These are phyloP conservation scores for Tolypocladium amazonense DNA, from an alignment of 2,329 filamentous ascomycete species.

Conservation along the genomic window DNA sequence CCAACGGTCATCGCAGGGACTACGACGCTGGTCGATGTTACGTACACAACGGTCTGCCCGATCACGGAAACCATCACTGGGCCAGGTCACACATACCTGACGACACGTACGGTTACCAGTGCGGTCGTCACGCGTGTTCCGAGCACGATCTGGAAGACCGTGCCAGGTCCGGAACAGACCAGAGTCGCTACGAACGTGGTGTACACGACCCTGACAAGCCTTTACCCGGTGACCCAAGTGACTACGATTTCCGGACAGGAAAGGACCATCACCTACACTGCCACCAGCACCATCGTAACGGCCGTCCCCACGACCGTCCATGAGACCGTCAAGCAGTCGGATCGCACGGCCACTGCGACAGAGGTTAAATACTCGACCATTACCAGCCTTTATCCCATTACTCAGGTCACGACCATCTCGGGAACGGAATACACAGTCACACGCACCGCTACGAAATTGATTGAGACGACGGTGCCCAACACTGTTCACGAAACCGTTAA, in stretches of 20 bases:
- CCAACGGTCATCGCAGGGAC: slow-evolving; percentile 19
- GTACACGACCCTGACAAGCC: slow-evolving; percentile 28
- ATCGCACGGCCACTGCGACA: slow-evolving; percentile 5
- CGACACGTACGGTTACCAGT: slow-evolving; percentile 13
- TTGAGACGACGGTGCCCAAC: slow-evolving; percentile 17
- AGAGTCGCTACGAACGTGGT: slow-evolving; percentile 17
- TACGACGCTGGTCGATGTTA: slow-evolving; percentile 21
- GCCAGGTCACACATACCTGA: slow-evolving; percentile 18
- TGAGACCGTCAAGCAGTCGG: slow-evolving; percentile 6
- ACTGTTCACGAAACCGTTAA: slow-evolving; percentile 11
- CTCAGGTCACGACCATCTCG: slow-evolving; percentile 20
- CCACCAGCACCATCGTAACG: slow-evolving; percentile 12
- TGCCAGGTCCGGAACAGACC: slow-evolving; percentile 18
- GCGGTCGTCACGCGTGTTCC: slow-evolving; percentile 17
- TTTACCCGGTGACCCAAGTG: slow-evolving; percentile 26
- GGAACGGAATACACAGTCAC: slow-evolving; percentile 10
- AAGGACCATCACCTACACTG: slow-evolving; percentile 10
- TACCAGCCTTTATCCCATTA: slow-evolving; percentile 23
- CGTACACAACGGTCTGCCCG: slow-evolving; percentile 27
- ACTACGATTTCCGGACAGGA: slow-evolving; percentile 6
- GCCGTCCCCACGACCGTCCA: slow-evolving; percentile 16
- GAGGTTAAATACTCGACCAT: slow-evolving; percentile 27
- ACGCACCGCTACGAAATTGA: slow-evolving; percentile 11
- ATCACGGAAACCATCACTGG: slow-evolving; percentile 24
- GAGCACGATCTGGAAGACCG: slow-evolving; percentile 18